Evolutionary conservation across 768 basidiomycete species (phyloP).

Genomic region (Lenzites betulinus): DNA sequence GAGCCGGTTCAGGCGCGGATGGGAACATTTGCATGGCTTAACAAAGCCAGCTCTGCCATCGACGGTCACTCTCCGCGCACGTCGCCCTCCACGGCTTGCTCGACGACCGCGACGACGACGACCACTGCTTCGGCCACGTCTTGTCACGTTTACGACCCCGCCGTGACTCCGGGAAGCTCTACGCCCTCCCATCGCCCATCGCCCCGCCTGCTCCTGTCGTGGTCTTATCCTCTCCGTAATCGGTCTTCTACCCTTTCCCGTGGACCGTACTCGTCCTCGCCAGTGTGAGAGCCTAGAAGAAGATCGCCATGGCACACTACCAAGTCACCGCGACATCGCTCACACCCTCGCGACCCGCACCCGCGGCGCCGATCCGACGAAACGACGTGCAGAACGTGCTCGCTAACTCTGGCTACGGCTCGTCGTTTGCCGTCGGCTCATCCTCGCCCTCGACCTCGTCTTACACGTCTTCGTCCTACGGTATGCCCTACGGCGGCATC

Average conservation of each 20-base stretch:
- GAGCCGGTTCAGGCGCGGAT: slow-evolving; percentile 7
- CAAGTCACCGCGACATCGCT: slow-evolving; percentile 57
- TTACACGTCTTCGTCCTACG: slow-evolving; percentile 64
- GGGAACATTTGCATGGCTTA: slow-evolving; percentile 14
- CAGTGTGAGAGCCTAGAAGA: background rate
- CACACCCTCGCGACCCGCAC: slow-evolving; percentile 78
- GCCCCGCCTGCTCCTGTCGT: no score
- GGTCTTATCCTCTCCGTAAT: slow-evolving; percentile 11
- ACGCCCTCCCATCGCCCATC: slow-evolving; percentile 4
- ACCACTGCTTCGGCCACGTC: background rate
- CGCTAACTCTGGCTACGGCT: slow-evolving; percentile 57
- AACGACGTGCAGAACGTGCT: slow-evolving; percentile 47
- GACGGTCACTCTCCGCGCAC: background rate
- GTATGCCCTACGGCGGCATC: slow-evolving; percentile 74
- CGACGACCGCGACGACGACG: slow-evolving; percentile 14
- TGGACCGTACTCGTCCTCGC: background rate
- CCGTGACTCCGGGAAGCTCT: slow-evolving; percentile 1
- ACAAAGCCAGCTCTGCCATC: slow-evolving; percentile 14
- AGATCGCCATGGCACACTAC: slow-evolving; percentile 43
- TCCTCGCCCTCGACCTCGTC: slow-evolving; percentile 57
- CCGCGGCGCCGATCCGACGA: slow-evolving; percentile 62
- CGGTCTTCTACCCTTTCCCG: background rate
- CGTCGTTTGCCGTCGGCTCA: slow-evolving; percentile 53
- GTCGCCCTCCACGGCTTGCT: background rate
- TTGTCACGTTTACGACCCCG: background rate